Evolutionary conservation across 352 stramenopile genomes (phyloP).

Genomic region (Pythium dissimile): DNA sequence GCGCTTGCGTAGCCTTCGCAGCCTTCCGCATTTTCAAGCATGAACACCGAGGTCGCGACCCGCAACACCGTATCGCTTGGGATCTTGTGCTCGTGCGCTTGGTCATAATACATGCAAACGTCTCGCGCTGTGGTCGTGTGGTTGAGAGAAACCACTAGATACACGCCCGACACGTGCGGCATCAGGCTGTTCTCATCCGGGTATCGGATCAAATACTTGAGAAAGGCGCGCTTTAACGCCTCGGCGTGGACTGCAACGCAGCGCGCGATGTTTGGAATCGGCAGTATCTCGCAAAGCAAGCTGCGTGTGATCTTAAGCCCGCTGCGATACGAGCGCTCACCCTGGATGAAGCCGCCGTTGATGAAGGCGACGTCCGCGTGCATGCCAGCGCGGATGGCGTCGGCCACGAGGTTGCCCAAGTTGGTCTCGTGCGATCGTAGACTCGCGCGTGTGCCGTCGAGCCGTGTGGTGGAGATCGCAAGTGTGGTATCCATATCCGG

Average conservation of each 20-base stretch:
- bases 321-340: conserved; percentile 35
- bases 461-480: conserved; percentile 38
- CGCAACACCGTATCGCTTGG: neutral
- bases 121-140: neutral
- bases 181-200: conserved; percentile 1
- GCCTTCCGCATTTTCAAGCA: conserved; percentile 4
- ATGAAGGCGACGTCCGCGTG: conserved; percentile 71
- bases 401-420: conserved; percentile 72
- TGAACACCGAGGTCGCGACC: neutral
- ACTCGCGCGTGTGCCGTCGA: conserved; percentile 72
- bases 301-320: neutral
- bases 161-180: conserved; percentile 9
- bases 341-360: conserved; percentile 88
- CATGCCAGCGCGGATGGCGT: conserved; percentile 70
- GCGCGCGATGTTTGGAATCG: conserved; percentile 6
- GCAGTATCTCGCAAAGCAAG: conserved; percentile 3
- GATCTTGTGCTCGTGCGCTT: conserved; percentile 3
- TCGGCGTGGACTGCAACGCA: neutral
- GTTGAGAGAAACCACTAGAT: neutral
- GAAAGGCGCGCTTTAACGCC: neutral
- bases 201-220: neutral
- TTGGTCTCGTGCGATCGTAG: conserved; percentile 74
- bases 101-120: conserved; percentile 10
- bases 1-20: neutral
- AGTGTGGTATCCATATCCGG: conserved; percentile 36